A percentile compares a stretch with the other conserved stretches of the same genome.
Conservation (phyloP, 805 yeast species). For the Saccharomycopsis sp. region DNA sequence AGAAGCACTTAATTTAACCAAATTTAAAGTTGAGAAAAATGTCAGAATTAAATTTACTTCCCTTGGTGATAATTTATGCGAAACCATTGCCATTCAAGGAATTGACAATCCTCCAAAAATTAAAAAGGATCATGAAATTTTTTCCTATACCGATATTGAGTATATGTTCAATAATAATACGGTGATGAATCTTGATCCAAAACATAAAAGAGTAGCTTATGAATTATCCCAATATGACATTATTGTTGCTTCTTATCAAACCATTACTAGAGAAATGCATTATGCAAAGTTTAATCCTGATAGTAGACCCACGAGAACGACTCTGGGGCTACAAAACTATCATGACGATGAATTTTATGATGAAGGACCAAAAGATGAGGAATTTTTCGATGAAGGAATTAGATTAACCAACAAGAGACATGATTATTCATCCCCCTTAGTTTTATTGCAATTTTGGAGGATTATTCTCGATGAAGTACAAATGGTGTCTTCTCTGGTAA, state of each 20-base stretch:
- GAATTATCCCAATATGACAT: conserved; percentile 56
- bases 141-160: not conserved
- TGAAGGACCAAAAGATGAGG: too few species aligned
- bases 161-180: conserved; percentile 4
- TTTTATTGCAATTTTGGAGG: conserved; percentile 78
- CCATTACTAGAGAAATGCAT: conserved; percentile 66
- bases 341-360: not conserved
- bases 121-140: not conserved
- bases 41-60: conserved; percentile 2
- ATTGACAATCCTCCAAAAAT: not conserved
- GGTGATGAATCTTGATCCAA: conserved; percentile 1
- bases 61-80: conserved; percentile 1
- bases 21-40: conserved; percentile 2
- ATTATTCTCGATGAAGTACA: conserved; percentile 91
- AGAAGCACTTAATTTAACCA: too few species aligned
- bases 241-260: conserved; percentile 68
- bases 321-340: conserved; percentile 18
- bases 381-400: conserved; percentile 16
- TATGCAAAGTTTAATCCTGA: conserved; percentile 62
- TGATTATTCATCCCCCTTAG: conserved; percentile 73
- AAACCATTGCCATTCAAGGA: conserved; percentile 11
- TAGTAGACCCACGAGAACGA: conserved; percentile 24
- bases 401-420: conserved; percentile 23
- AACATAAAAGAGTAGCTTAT: conserved; percentile 31
- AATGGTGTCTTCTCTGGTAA: conserved; percentile 66